Evolutionary conservation across 2,329 filamentous ascomycete genomes (phyloP), one percentile per base, ranked within the genome.

Genomic region (Aspergillus phoenicis): DNA sequence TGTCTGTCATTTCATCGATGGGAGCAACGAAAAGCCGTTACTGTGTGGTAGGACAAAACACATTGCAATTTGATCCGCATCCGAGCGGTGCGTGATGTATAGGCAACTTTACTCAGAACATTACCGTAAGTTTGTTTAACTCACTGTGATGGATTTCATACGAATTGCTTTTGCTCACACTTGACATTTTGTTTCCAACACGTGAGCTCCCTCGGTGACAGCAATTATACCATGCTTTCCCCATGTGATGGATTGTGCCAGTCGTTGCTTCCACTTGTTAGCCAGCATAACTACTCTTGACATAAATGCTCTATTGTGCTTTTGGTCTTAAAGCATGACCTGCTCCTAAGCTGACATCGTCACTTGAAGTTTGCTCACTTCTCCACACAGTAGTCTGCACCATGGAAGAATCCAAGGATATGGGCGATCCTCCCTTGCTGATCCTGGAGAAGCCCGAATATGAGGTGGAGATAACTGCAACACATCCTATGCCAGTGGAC

Each of bases 401-500:
- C 2, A 67, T 67, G 63, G 61, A 61, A n/a, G 59, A 60, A 17
- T 61, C 57, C n/a, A 61, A 62, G 39, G 59, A 68, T 28, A 55
- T 52, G 8, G 26, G 28, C 24, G 61, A 65, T 39, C 48, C 53
- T 8, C 51, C 54, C 8, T 24, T 39, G 15, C 43, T 62, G 30
- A 52, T 56, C 2, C 10, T 58, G 30, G 52, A 63, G 30, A 56
- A 49, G 15, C 3, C 49, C 5, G 47, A 56, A 45, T 39, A 55
- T 17, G 54, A 49, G 7, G 59, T 39, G 43, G 62, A 61, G 49
- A 52, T 60, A 15, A 54, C 49, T 15, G 39, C 48, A n/a, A 20
- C 36, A 1, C 49, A 52, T 17, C 45, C 55, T 38, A 15, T 52
- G 2, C 47, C 57, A 22, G 48, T 51, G n/a, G 61, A 67, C 3